Conservation (phyloP, 495 filamentous ascomycete genomes). For the Margaritispora aquatica region DNA sequence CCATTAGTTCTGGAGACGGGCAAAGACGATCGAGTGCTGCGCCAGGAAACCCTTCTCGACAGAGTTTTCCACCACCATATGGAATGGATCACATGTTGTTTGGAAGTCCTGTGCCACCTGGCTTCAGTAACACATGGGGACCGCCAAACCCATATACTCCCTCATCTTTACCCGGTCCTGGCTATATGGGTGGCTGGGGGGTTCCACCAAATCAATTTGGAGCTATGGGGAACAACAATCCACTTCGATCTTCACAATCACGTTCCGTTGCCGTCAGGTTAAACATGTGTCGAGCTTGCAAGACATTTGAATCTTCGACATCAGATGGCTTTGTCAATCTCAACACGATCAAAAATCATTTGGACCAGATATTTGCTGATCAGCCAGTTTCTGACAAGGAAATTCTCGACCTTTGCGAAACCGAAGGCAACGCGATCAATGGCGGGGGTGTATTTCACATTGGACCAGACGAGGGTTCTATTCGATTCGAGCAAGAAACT, state of each 20-base stretch:
- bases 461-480: slow-evolving; percentile 45
- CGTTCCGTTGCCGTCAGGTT: slow-evolving; percentile 39
- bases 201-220: slow-evolving; percentile 14
- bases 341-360: slow-evolving; percentile 54
- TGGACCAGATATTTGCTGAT: slow-evolving; percentile 55
- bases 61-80: slow-evolving; percentile 20
- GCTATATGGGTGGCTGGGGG: slow-evolving; percentile 21
- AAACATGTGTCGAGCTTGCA: slow-evolving; percentile 43
- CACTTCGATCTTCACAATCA: slow-evolving; percentile 31
- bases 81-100: slow-evolving; percentile 21
- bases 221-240: slow-evolving; percentile 14
- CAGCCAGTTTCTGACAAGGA: slow-evolving; percentile 59
- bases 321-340: slow-evolving; percentile 60
- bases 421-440: slow-evolving; percentile 78
- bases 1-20: slow-evolving; percentile 24
- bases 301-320: slow-evolving; percentile 34
- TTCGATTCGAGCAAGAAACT: slow-evolving; percentile 57
- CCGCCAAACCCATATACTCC: slow-evolving; percentile 23
- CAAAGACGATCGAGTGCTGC: slow-evolving; percentile 25
- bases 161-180: slow-evolving; percentile 21
- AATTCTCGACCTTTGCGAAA: slow-evolving; percentile 85
- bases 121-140: slow-evolving; percentile 18
- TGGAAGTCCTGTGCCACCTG: slow-evolving; percentile 14
- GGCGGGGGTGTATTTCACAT: slow-evolving; percentile 80
- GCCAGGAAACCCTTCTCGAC: slow-evolving; percentile 14